A percentile compares a stretch with the other conserved stretches of the same genome.
These are phyloP conservation scores for Xerocomus brunneocitrinus DNA, from an alignment of 768 basidiomycete species.

Conservation along the genomic window DNA sequence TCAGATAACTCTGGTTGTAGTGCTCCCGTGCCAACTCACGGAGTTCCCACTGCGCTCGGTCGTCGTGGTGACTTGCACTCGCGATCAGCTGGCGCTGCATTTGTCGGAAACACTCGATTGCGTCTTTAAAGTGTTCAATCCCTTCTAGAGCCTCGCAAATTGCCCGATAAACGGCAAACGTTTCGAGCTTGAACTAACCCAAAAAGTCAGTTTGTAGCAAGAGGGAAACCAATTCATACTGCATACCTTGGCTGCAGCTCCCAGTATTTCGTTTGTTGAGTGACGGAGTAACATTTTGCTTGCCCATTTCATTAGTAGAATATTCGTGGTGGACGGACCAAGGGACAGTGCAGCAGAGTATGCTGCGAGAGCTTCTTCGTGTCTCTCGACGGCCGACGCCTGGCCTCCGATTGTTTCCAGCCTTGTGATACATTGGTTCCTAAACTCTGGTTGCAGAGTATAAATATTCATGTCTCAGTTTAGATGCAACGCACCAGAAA, in stretches of 20 bases:
- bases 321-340: background rate
- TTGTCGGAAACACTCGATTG: background rate
- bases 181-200: background rate
- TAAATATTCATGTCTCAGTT: background rate
- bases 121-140: background rate
- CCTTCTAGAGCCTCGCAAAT: background rate
- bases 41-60: background rate
- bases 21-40: background rate
- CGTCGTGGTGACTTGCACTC: too few species aligned
- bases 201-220: background rate
- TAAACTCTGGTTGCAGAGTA: background rate
- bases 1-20: background rate
- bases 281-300: background rate
- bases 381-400: background rate
- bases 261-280: background rate
- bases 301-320: background rate
- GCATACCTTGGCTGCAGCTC: background rate
- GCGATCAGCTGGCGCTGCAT: background rate
- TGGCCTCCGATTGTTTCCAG: background rate
- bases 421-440: background rate
- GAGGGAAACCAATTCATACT: too few species aligned
- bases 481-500: background rate
- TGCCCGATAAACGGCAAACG: background rate
- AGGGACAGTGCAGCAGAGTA: background rate
- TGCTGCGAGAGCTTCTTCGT: background rate